Evolutionary conservation across 306 rosid genomes (phyloP), one percentile per base, ranked within the genome.

Genomic region (Comarum palustre): DNA sequence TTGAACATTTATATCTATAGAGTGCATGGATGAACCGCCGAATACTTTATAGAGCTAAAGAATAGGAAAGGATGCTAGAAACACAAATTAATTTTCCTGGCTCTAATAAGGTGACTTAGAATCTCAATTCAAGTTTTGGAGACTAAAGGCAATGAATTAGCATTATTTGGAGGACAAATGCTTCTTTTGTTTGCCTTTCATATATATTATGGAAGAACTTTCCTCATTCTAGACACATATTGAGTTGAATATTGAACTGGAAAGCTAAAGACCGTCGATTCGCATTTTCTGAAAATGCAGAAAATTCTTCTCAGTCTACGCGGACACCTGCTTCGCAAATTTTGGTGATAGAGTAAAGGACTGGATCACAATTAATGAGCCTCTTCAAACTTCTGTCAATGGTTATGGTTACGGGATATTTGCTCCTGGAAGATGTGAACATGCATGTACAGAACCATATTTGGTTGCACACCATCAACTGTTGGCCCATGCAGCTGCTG

Each of bases 341-440:
- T 93, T 93, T 82, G 98, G 98, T 13, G 98, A 93, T 78, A 89
- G 98, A 81, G 98, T 90, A 73, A 93, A 93, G 85, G 73, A 81
- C 82, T 93, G 98, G 97, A 81, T 90, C 69, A 86, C 98, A 48
- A 8, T 90, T 68, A 93, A 93, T 71, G 98, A 93, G 84, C 98
- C 98, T 69, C 88, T 87, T 77, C 96, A 90, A 84, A 90, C 97
- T 75, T 72, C 98, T 2, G 73, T 90, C n/a, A 86, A 90, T 69
- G 98, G 98, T 66, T 84, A 86, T 66, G 88, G 80, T 81, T 0
- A 3, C 22, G 98, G 82, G 51, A 68, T 66, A 45, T 82, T 82
- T 84, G 97, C 98, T 66, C 98, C 98, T 3, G 98, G 98, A 77
- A 93, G 93, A 79, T 2, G n/a, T 69, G 88, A 93, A 74, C 68